Conservation (phyloP, 176 grass and related monocot genomes). For the Thalia dealbata region DNA sequence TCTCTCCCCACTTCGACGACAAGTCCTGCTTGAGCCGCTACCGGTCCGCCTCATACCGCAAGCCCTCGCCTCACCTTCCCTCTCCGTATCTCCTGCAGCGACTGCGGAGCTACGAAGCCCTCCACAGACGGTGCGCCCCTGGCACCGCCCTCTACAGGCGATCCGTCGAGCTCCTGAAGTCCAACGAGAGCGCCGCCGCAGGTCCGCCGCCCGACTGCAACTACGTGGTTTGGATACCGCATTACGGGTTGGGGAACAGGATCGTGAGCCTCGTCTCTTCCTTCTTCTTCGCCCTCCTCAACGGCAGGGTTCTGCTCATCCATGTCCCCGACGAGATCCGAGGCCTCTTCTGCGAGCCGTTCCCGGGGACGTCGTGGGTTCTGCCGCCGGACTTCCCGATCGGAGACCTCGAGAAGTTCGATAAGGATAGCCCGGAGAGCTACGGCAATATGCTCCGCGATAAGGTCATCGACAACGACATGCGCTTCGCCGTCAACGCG, state of each 20-base stretch:
- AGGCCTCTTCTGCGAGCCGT: slow-evolving; percentile 73
- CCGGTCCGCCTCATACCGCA: slow-evolving; percentile 23
- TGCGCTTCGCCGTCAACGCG: slow-evolving; percentile 21
- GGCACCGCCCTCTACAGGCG: slow-evolving; percentile 25
- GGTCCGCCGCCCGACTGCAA: slow-evolving; percentile 30
- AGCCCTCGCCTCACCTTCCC: slow-evolving; percentile 31
- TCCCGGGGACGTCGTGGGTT: slow-evolving; percentile 56
- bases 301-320: slow-evolving; percentile 49
- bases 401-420: slow-evolving; percentile 37
- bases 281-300: slow-evolving; percentile 84
- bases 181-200: slow-evolving; percentile 25
- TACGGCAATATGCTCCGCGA: slow-evolving; percentile 39
- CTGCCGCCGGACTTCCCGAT: slow-evolving; percentile 52
- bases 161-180: slow-evolving; percentile 43
- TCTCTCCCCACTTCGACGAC: slow-evolving; percentile 37
- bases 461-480: not conserved
- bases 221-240: slow-evolving; percentile 48
- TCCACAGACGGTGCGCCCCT: slow-evolving; percentile 52
- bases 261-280: slow-evolving; percentile 52
- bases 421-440: slow-evolving; percentile 26
- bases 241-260: slow-evolving; percentile 64
- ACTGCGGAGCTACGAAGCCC: slow-evolving; percentile 53
- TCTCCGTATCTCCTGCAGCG: slow-evolving; percentile 37
- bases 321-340: slow-evolving; percentile 24
- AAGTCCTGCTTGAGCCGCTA: slow-evolving; percentile 38